Conservation (phyloP, 2,329 filamentous ascomycete species). For the Monilinia fructicola region DNA sequence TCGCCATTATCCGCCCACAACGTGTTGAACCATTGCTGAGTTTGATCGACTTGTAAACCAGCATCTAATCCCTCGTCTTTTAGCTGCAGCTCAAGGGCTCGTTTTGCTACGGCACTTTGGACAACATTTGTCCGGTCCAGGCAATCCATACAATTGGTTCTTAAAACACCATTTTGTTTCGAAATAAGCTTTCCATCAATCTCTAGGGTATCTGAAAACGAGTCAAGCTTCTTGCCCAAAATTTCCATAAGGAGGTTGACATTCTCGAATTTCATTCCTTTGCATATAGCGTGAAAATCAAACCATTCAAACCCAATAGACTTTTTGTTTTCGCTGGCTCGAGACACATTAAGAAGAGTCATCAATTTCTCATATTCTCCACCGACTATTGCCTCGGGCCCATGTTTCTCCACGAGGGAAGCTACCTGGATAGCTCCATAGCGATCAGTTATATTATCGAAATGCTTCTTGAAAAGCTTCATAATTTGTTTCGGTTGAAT, state of each 20-base stretch:
- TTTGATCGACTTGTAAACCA: conserved; percentile 71
- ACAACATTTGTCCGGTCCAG: conserved; percentile 94
- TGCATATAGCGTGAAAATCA: conserved; percentile 89
- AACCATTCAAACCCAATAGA: conserved; percentile 86
- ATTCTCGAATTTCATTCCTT: conserved; percentile 98
- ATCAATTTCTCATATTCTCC: conserved; percentile 72
- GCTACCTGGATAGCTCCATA: conserved; percentile 80
- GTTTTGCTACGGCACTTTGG: conserved; percentile 84
- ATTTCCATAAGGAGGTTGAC: conserved; percentile 75
- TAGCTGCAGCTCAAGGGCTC: conserved; percentile 78
- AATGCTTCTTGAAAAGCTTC: conserved; percentile 78
- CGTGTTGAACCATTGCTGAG: conserved; percentile 90
- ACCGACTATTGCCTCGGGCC: conserved; percentile 76
- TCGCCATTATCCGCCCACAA: conserved; percentile 98
- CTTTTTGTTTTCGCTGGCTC: conserved; percentile 41
- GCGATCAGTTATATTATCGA: conserved; percentile 62
- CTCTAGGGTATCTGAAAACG: conserved; percentile 69
- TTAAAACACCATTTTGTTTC: conserved; percentile 72
- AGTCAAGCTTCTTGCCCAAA: conserved; percentile 65
- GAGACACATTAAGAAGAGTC: conserved; percentile 63
- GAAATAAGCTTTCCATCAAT: conserved; percentile 46
- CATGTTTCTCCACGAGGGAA: conserved; percentile 86
- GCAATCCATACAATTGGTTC: conserved; percentile 99
- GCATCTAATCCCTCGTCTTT: conserved; percentile 74
- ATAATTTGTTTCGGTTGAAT: conserved; percentile 76